Conservation (phyloP, 164 flowering plant species). For the Warburgia ugandensis region DNA sequence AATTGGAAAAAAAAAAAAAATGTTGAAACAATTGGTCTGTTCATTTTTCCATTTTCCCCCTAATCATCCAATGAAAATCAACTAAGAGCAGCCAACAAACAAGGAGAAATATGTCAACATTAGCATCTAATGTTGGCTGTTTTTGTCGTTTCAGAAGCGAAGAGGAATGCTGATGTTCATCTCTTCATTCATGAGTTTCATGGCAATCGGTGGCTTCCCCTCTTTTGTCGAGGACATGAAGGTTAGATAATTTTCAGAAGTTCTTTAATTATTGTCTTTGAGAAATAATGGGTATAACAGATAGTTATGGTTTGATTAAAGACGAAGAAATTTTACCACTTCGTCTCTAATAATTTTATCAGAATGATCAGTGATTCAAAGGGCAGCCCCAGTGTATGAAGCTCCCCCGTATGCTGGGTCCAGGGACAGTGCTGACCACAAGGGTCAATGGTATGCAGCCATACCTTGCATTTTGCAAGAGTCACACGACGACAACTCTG, state of each 20-base stretch:
- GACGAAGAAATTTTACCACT: neutral
- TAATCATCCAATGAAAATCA: neutral
- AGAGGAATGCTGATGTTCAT: conserved; percentile 37
- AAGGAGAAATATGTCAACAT: too few relatives aligned
- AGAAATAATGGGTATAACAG: neutral
- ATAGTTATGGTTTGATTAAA: neutral
- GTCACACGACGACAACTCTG: too few relatives aligned
- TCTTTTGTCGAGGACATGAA: conserved; percentile 54
- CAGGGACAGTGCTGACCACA: too few relatives aligned
- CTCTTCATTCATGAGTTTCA: conserved; percentile 35
- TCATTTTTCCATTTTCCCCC: neutral
- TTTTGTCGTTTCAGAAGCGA: conserved; percentile 24
- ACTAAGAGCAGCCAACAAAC: too few relatives aligned
- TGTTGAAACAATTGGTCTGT: neutral
- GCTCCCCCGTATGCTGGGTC: too few relatives aligned
- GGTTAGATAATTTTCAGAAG: conserved; percentile 12
- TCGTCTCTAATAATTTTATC: neutral
- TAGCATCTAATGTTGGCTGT: neutral
- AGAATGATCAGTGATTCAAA: neutral
- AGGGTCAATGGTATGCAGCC: too few relatives aligned
- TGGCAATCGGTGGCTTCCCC: conserved; percentile 54
- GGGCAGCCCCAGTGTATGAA: neutral
- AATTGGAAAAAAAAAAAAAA: neutral
- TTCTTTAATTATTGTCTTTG: neutral
- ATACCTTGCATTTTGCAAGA: too few relatives aligned